Conservation (phyloP, 257 asterid species). For the Ligustrum vulgare region DNA sequence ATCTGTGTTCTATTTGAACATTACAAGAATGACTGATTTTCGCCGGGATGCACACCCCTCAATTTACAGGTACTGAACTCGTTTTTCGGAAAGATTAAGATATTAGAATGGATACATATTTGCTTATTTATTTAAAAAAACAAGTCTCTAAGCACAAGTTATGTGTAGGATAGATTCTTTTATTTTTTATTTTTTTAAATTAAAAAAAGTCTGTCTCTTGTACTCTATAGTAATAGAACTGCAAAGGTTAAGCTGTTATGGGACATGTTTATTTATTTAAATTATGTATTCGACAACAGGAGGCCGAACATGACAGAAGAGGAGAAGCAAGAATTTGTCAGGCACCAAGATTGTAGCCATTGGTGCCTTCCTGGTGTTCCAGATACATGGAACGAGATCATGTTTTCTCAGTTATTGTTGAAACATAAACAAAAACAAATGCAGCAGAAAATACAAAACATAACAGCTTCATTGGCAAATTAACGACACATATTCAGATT, state of each 20-base stretch:
- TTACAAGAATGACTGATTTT: slow-evolving; percentile 65
- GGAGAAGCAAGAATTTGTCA: slow-evolving; percentile 35
- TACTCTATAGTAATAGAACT: background rate
- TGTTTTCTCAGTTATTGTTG: slow-evolving; percentile 55
- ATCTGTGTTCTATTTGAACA: slow-evolving; percentile 48
- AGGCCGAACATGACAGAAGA: slow-evolving; percentile 42
- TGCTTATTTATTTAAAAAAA: background rate
- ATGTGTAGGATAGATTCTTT: background rate
- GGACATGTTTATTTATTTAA: background rate
- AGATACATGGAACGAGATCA: slow-evolving; percentile 70
- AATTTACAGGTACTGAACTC: slow-evolving; percentile 26
- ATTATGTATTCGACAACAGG: slow-evolving; percentile 15
- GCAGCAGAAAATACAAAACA: slow-evolving; percentile 8
- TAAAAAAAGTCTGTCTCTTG: no score
- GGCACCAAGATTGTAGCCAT: slow-evolving; percentile 75
- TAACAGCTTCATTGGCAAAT: background rate
- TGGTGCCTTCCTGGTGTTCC: slow-evolving; percentile 93
- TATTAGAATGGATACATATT: background rate
- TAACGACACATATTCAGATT: background rate
- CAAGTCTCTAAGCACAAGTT: background rate
- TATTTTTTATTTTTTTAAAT: no score
- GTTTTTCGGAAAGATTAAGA: background rate
- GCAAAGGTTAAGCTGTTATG: background rate
- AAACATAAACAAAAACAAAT: slow-evolving; percentile 37
- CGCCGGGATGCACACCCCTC: slow-evolving; percentile 76